Base-by-base conservation (phyloP, 257 asterid species). In the Verbascum thapsus region DNA sequence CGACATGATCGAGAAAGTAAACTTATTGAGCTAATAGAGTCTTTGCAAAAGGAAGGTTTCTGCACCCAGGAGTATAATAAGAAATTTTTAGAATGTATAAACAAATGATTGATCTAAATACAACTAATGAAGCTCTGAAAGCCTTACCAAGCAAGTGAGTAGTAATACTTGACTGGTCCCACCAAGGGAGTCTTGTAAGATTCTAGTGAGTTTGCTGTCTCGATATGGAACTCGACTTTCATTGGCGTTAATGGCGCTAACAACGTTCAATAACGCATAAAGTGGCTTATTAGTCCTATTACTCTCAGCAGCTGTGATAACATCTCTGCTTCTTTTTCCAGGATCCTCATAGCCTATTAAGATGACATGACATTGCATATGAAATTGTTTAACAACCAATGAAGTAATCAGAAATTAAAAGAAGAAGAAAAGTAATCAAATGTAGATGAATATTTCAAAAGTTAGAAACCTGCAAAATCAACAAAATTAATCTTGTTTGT, bases 11-110 rank as follows among this genome's bases (percentile, higher is more conserved):
- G 81, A 43, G 97, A 83, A 69, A 91, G 84, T 74, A 86, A 76
- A 82, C 82, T 80, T 66, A 83, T 57, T 35, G 77, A 74, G 70
- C 84, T 81, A 51, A 88, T 61, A 30, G 94, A 78, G 70, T 85
- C 98, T 81, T 76, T 87, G 74, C 96, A 92, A 76, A 85, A 70
- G 45, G 20, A 59, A 58, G 95, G 85, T 54, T 83, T 88, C 98
- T 92, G 43, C 69, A 71, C 57, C 49, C 34, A 71, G 38, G 19
- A 52, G 20, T 40, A 63, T 15, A 60, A 44, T 43, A 65, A 44
- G 38, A 70, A 58, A 51, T 19, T 3, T 38, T 38, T 19, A 32
- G 52, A 34, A 66, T 53, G 9, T 13, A 53, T 39, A 53, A 45
- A 18, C 43, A 67, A 9, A 53, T 16, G 30, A 34, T 42, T 11